Evolutionary conservation across 2,329 filamentous ascomycete species (phyloP).

Genomic region (Penicillium sp.): DNA sequence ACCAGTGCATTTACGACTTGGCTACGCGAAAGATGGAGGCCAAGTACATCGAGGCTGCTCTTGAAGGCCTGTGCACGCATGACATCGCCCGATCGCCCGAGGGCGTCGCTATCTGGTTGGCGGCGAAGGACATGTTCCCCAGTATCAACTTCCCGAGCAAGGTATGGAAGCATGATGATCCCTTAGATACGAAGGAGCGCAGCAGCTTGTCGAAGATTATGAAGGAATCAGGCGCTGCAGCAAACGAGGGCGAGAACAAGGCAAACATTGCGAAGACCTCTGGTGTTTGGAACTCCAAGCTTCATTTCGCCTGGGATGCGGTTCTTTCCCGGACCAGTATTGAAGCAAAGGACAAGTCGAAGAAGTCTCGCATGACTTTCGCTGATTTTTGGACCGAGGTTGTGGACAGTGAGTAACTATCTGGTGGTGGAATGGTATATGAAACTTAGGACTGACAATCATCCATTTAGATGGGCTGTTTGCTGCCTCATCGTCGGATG

Average conservation of each 20-base stretch:
- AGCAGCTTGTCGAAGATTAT: constrained; percentile 70
- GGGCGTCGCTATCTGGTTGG: constrained; percentile 85
- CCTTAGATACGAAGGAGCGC: constrained; percentile 67
- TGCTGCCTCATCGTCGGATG: constrained; percentile 74
- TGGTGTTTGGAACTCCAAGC: constrained; percentile 73
- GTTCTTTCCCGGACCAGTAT: constrained; percentile 57
- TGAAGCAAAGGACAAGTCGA: constrained; percentile 30
- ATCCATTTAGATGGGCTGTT: constrained; percentile 70
- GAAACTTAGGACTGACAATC: constrained; percentile 23
- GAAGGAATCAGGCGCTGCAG: constrained; percentile 58
- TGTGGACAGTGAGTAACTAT: constrained; percentile 68
- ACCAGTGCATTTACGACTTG: constrained; percentile 65
- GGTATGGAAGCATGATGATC: constrained; percentile 72
- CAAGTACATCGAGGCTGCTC: constrained; percentile 59
- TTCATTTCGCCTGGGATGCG: constrained; percentile 85
- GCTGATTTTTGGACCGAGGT: constrained; percentile 80
- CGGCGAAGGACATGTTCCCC: constrained; percentile 63
- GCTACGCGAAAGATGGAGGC: constrained; percentile 36
- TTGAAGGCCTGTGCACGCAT: constrained; percentile 62
- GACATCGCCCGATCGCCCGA: constrained; percentile 79
- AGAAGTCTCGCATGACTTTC: constrained; percentile 52
- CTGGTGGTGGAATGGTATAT: constrained; percentile 14
- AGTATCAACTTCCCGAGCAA: constrained; percentile 64
- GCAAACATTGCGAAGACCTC: constrained; percentile 46
- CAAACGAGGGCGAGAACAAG: constrained; percentile 31